Percentiles rank a stretch among this genome's conserved stretches.
Conservation (phyloP, 495 filamentous ascomycete species). For the Talaromyces adpressus region DNA sequence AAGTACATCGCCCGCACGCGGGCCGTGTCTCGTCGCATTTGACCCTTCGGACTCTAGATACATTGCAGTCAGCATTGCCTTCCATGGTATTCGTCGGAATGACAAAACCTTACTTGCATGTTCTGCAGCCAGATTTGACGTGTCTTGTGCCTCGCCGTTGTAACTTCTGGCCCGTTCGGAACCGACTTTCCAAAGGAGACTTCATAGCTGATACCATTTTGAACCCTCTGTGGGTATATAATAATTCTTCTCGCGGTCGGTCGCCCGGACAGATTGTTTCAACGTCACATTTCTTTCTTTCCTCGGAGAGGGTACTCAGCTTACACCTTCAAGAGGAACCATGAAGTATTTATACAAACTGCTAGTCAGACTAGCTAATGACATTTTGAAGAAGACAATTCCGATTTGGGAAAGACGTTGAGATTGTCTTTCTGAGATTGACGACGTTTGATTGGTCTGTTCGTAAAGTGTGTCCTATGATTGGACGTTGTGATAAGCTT, state of each 20-base stretch:
- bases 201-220: not conserved
- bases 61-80: not conserved
- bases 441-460: not conserved
- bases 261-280: no score
- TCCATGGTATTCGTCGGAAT: not conserved
- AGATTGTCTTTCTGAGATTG: not conserved
- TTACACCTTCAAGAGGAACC: not conserved
- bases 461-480: not conserved
- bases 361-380: not conserved
- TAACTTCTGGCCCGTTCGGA: not conserved
- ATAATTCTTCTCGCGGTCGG: not conserved
- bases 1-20: slow-evolving; percentile 10
- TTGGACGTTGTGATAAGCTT: not conserved
- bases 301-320: not conserved
- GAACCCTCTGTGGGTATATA: not conserved
- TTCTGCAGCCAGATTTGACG: not conserved
- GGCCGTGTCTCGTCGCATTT: slow-evolving; percentile 16
- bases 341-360: not conserved
- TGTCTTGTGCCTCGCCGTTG: not conserved
- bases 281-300: not conserved
- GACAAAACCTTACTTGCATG: not conserved
- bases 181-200: not conserved
- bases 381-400: not conserved
- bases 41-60: slow-evolving; percentile 10
- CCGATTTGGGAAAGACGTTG: not conserved